Conservation (phyloP, 2,329 filamentous ascomycete species). For the Diaporthe citriasiana region DNA sequence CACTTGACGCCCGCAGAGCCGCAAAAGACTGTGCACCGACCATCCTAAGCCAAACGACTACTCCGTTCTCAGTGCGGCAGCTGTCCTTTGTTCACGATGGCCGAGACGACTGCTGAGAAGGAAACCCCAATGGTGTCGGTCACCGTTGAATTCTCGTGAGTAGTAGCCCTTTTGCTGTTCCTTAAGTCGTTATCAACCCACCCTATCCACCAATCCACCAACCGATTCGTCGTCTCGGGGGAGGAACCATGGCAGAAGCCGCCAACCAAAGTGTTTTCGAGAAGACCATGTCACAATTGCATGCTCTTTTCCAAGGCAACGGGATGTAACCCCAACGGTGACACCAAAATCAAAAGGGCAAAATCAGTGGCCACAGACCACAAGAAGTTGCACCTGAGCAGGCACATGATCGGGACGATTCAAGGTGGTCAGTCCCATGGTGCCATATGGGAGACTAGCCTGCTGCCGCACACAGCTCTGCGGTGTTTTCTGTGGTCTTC, state of each 20-base stretch:
- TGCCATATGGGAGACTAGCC: background rate
- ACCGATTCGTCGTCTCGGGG: background rate
- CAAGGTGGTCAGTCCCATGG: background rate
- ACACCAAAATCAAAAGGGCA: background rate
- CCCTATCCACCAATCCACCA: background rate
- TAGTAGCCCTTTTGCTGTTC: slow-evolving; percentile 31
- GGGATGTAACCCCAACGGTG: slow-evolving; percentile 3
- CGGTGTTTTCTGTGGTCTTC: background rate
- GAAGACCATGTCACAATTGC: slow-evolving; percentile 16
- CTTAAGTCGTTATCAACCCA: background rate
- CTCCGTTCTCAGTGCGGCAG: background rate
- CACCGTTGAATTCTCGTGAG: slow-evolving; percentile 72
- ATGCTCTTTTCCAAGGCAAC: background rate
- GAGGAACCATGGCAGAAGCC: background rate
- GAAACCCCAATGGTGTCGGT: slow-evolving; percentile 61
- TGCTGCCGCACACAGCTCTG: background rate
- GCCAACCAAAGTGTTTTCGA: slow-evolving; percentile 1
- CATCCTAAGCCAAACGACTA: slow-evolving; percentile 4
- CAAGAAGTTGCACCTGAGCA: background rate
- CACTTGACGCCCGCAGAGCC: slow-evolving; percentile 40
- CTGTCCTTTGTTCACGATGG: slow-evolving; percentile 24
- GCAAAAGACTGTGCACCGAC: slow-evolving; percentile 22
- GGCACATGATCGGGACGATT: background rate
- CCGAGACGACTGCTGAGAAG: slow-evolving; percentile 23
- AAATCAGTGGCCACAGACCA: background rate